Evolutionary conservation across 2,329 filamentous ascomycete species (phyloP), one percentile per base, ranked within the genome.

Genomic region (Coniochaeta pulveracea): DNA sequence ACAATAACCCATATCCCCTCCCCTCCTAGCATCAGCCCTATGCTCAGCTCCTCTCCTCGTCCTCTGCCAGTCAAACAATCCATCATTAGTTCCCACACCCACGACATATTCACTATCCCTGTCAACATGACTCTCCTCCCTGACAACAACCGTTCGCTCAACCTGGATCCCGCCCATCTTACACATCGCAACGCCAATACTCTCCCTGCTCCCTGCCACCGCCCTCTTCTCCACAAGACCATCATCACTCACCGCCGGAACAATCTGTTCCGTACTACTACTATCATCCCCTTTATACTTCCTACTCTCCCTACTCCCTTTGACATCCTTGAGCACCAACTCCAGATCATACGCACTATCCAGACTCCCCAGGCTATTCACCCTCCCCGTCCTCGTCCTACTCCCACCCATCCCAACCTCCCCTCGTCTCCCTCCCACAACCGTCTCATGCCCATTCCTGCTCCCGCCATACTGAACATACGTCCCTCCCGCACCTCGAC

Each of bases 231-330:
- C 8, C 21, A 23, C 21, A n/a, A 7, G 16, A 19, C 14, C 8
- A 6, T 31, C 28, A 5, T 4, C 8, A 11, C 22, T 19, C 28
- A 10, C 28, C 3, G 12, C 9, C n/a, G 15, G 3, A 6, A 31
- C 19, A 31, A 31, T 31, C 28, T 31, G 28, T 19, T 31, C 28
- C 28, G 28, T 31, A 10, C 28, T 31, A 17, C 22, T 19, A 7
- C 5, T 21, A 15, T 31, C 28, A 23, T 15, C 18, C 18, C 11
- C 28, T 14, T 22, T 31, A 22, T 22, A 22, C 28, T 31, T 31
- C 7, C 27, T n/a, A 4, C 28, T 19, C 11, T 14, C 17, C 5
- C 28, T 19, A 12, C 17, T 6, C 10, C 15, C 15, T 9, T 4
- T 16, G 8, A 12, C 8, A 15, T 11, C 27, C 18, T n/a, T n/a